Percentiles rank a stretch among this genome's conserved stretches.
phyloP scores from a whole-genome alignment of 2,329 filamentous ascomycete genomes.

The Helminthosporium solani region DNA sequence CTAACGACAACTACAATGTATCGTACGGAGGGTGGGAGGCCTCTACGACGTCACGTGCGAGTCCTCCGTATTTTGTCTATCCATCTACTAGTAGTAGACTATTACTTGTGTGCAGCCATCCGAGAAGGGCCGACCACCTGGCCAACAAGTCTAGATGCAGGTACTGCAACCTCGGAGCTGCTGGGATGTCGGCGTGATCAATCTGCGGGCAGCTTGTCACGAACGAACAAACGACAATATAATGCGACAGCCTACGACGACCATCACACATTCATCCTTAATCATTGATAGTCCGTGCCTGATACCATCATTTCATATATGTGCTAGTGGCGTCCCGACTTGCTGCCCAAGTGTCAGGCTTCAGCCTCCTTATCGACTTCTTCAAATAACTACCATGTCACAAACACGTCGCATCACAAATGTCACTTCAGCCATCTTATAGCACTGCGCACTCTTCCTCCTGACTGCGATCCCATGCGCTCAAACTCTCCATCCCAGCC shows the following conservation, averaged over 20 bases:
- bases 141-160: too few species aligned
- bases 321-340: neutral
- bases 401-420: neutral
- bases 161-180: neutral
- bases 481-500: neutral
- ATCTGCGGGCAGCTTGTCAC: neutral
- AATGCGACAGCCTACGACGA: too few species aligned
- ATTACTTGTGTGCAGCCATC: too few species aligned
- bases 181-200: constrained; percentile 4
- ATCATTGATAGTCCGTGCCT: neutral
- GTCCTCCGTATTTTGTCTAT: too few species aligned
- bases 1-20: constrained; percentile 4
- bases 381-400: neutral
- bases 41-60: too few species aligned
- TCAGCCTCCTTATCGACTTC: neutral
- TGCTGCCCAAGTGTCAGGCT: neutral
- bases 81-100: too few species aligned
- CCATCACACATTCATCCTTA: neutral
- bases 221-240: too few species aligned
- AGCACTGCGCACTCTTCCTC: neutral
- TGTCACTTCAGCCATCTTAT: neutral
- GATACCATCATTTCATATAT: neutral
- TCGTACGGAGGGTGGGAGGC: too few species aligned
- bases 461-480: neutral
- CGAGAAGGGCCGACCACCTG: too few species aligned